Evolutionary conservation across 1,284 basidiomycete species (phyloP).

Genomic region (Papiliotrema fonsecae): DNA sequence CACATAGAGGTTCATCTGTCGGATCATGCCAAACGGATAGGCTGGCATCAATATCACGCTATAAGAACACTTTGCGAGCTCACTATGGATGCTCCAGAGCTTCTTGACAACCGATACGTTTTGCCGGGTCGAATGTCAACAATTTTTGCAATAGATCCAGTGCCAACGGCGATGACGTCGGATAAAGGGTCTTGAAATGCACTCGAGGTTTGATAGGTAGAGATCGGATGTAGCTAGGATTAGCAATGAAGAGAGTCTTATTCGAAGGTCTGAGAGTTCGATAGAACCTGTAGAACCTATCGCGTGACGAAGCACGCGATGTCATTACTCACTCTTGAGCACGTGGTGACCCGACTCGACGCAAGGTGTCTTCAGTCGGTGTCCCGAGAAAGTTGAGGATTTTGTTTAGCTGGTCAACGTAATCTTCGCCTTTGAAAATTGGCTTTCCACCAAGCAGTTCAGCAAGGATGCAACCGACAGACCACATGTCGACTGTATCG

Average conservation of each 20-base stretch:
- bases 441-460: constrained; percentile 95
- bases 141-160: constrained; percentile 88
- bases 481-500: constrained; percentile 86
- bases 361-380: constrained; percentile 90
- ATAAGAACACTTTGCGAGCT: constrained; percentile 7
- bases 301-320: background rate
- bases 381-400: constrained; percentile 97
- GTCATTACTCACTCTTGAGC: constrained; percentile 53
- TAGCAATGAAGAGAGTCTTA: too few relatives aligned
- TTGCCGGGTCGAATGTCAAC: constrained; percentile 92
- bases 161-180: constrained; percentile 85
- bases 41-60: constrained; percentile 17
- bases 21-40: constrained; percentile 91
- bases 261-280: too few relatives aligned
- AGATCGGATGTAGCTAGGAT: constrained; percentile 76
- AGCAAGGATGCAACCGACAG: constrained; percentile 94
- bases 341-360: constrained; percentile 85
- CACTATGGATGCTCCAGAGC: constrained; percentile 88
- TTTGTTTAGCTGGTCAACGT: constrained; percentile 98
- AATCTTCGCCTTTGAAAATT: constrained; percentile 97
- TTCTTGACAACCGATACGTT: constrained; percentile 92
- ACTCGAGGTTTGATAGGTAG: constrained; percentile 94
- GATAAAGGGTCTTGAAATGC: constrained; percentile 85
- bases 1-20: constrained; percentile 79
- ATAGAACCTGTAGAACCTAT: too few relatives aligned